Base-by-base conservation (phyloP, 2,329 filamentous ascomycete species). In the Aureobasidium sp. region DNA sequence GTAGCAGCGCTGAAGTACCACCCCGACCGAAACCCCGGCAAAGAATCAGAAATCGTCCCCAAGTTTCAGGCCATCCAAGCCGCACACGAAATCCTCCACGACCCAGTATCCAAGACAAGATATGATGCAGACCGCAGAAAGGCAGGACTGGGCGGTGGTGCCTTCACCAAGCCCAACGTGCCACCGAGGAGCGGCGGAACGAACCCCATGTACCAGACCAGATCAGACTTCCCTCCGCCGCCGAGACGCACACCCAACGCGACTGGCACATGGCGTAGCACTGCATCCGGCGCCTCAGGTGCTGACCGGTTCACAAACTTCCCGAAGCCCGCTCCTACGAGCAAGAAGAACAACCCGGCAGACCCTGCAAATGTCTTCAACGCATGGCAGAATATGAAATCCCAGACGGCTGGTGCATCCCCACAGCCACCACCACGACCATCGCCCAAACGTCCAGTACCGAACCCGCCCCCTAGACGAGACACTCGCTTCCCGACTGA, bases 11-110 rank as follows among this genome's bases (percentile, higher is more conserved):
- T 95, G 50, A 89, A 89, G 73, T 95, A 89, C 69, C 91, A 96
- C 70, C 91, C 91, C 8, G 91, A 96, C 72, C 87, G 91, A 63
- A 96, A 96, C 70, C 90, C 88, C 11, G 91, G 91, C 57, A 85
- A 84, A 69, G 91, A 96, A 75, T 76, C 83, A 62, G 90, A 93
- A 70, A 88, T 88, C 70, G 90, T 89, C 66, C 81, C 87, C 36
- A 89, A 90, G 69, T 96, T 96, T 70, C 89, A 95, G 73, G 83
- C 87, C 54, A 95, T 96, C 53, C 90, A 95, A 74, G 85, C 88
- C 5, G 91, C 91, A 27, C 87, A 95, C 70, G 91, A 96, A 72
- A 81, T 96, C 59, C 77, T 90, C 49, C 81, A 78, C 66, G 85
- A 88, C 67, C 75, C 81, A 1, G 74, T 76, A n/a, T 76, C 79